phyloP scores from a whole-genome alignment of 208 protist species.

The Acanthamoeba castellanii region DNA sequence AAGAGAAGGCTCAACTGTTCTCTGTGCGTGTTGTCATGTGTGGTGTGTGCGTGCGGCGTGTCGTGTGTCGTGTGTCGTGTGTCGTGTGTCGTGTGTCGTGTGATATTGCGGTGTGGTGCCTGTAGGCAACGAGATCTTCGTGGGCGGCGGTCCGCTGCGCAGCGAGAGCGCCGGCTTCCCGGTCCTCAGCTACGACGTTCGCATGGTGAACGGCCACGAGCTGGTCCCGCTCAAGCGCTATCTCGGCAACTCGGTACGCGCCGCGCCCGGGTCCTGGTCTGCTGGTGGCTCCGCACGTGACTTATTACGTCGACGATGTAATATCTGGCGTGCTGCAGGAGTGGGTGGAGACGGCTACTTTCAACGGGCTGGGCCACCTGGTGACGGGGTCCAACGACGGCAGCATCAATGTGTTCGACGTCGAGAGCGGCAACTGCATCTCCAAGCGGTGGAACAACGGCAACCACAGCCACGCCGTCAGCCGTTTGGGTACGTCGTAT shows the following conservation, averaged over 20 bases:
- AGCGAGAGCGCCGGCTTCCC: slow-evolving; percentile 29
- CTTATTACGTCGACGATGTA: too few relatives aligned
- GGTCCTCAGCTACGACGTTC: neutral
- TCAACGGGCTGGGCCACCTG: slow-evolving; percentile 8
- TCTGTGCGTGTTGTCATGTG: neutral
- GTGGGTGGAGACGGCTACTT: slow-evolving; percentile 33
- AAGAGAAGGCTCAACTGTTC: neutral
- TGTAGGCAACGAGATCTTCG: neutral
- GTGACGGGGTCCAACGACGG: slow-evolving; percentile 37
- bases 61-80: too few relatives aligned
- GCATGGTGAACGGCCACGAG: neutral
- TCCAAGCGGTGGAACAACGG: neutral
- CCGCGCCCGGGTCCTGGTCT: too few relatives aligned
- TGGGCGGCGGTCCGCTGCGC: slow-evolving; percentile 4
- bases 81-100: neutral
- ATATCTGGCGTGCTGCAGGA: neutral
- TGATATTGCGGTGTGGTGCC: too few relatives aligned
- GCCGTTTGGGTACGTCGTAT: neutral
- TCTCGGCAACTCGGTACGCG: slow-evolving; percentile 1
- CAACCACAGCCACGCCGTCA: neutral
- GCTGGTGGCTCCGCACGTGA: neutral
- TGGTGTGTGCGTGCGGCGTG: neutral
- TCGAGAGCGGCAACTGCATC: neutral
- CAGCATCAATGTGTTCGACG: slow-evolving; percentile 13
- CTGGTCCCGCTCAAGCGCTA: slow-evolving; percentile 9